Conservation (phyloP, 208 protist genomes). For the Acanthamoeba polyphaga region DNA sequence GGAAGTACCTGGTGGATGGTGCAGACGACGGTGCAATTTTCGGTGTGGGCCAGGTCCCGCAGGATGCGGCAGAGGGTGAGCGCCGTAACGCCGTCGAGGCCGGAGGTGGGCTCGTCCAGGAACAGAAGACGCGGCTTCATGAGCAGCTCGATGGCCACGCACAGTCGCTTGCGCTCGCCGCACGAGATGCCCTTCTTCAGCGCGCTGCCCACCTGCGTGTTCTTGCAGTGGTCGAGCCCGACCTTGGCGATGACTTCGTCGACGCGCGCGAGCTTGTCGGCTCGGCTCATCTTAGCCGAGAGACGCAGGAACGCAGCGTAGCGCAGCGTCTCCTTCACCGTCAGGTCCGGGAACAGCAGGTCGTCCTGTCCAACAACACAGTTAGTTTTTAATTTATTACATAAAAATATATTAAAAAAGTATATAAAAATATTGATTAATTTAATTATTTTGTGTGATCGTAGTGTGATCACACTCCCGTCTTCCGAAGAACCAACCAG, state of each 20-base stretch:
- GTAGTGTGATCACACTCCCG: not conserved
- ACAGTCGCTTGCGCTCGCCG: slow-evolving; percentile 80
- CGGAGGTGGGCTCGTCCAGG: slow-evolving; percentile 78
- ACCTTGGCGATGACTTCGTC: slow-evolving; percentile 65
- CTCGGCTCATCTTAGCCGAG: not conserved
- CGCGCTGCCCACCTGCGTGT: slow-evolving; percentile 73
- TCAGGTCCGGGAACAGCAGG: slow-evolving; percentile 74
- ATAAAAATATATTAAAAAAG: too few species aligned
- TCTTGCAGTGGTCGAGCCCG: slow-evolving; percentile 28
- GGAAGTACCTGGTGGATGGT: slow-evolving; percentile 69
- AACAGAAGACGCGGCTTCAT: slow-evolving; percentile 71
- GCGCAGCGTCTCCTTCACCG: slow-evolving; percentile 78
- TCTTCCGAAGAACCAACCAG: not conserved
- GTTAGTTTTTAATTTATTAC: not conserved
- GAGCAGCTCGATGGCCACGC: slow-evolving; percentile 76
- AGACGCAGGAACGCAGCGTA: slow-evolving; percentile 75
- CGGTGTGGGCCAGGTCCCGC: slow-evolving; percentile 18
- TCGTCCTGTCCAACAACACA: slow-evolving; percentile 76
- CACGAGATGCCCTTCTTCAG: slow-evolving; percentile 77
- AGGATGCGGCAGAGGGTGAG: slow-evolving; percentile 53
- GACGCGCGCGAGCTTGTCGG: slow-evolving; percentile 52
- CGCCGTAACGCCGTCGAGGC: slow-evolving; percentile 47
- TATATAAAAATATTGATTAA: too few species aligned
- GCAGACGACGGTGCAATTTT: slow-evolving; percentile 64
- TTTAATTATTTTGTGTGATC: too few species aligned